Evolutionary conservation across 208 protist genomes (phyloP), one percentile per base, ranked within the genome.

Genomic region (Strigomonas oncopelti): DNA sequence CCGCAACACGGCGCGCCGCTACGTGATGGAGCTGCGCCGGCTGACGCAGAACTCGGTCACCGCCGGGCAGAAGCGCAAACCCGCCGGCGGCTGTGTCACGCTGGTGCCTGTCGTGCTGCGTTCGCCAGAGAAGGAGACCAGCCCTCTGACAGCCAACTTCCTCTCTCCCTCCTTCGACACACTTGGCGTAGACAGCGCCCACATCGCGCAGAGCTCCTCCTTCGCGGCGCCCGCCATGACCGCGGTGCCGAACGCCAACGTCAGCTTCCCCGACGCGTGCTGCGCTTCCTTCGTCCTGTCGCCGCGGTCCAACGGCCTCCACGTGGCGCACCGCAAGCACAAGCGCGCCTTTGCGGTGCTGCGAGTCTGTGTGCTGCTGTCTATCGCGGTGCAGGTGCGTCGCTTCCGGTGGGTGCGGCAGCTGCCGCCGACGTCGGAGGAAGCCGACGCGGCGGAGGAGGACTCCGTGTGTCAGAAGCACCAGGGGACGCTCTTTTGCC

Each of bases 281-380:
- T 31, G 16, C 46, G 8, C 24, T 36, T 1, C 61, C 0, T 57
- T 55, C 8, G 53, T 42, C 27, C 25, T 25, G 9, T 20, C 53
- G 29, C 55, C 24, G 18, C 13, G 14, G 1, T 14, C 52, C 1
- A 13, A 36, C 16, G 53, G 16, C 25, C 11, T 20, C 1, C 69
- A 61, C 42, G 71, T 84, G 22, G 69, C 61, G n/a, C 75, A 64
- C 2, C 22, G 24, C 45, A 72, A 64, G 71, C 63, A 80, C 66
- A 72, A 69, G 45, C 74, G 74, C 36, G 84, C 82, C 42, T 88
- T 83, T 59, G 73, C 74, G 34, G 76, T 73, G 46, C 71, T 93
- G 25, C 78, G 78, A 16, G 74, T 90, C 1, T 88, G 72, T 32
- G 68, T 91, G 59, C 62, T 77, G 60, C 64, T 93, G 42, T 89